A percentile compares a stretch with the other conserved stretches of the same genome.
phyloP scores from a whole-genome alignment of 2,329 filamentous ascomycete genomes.

The Penicillium sp. region DNA sequence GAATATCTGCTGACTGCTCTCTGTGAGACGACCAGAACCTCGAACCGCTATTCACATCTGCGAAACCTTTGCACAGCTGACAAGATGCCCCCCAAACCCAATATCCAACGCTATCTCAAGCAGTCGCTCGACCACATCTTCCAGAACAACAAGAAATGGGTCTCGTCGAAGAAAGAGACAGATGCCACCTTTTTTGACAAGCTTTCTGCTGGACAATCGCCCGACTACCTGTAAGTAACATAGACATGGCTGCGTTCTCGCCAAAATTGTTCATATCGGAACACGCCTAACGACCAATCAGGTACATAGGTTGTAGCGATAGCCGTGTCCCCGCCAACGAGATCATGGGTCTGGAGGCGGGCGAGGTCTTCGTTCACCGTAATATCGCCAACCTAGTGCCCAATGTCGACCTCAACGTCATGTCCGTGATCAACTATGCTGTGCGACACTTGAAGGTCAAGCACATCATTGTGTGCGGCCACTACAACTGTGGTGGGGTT shows the following conservation, averaged over 20 bases:
- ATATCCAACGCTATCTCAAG: background rate
- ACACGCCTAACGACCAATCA: conserved; percentile 1
- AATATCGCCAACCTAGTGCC: conserved; percentile 37
- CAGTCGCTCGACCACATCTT: conserved; percentile 62
- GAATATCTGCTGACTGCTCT: background rate
- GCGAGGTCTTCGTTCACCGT: conserved; percentile 36
- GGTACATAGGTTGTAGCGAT: conserved; percentile 38
- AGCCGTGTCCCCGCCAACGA: conserved; percentile 35
- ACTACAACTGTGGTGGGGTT: conserved; percentile 67
- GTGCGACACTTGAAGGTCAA: conserved; percentile 51
- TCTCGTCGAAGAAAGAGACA: conserved; percentile 54
- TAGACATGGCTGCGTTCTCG: background rate
- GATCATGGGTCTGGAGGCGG: conserved; percentile 33
- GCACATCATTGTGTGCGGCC: conserved; percentile 69
- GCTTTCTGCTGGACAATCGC: conserved; percentile 62
- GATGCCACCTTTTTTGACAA: conserved; percentile 66
- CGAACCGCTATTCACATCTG: background rate
- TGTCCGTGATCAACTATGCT: conserved; percentile 35
- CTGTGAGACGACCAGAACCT: background rate
- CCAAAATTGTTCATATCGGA: background rate
- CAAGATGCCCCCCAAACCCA: background rate
- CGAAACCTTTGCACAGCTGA: background rate
- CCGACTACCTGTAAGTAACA: conserved; percentile 58
- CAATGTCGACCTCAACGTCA: conserved; percentile 30
- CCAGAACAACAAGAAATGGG: conserved; percentile 67